Evolutionary conservation across 805 yeast genomes (phyloP), one percentile per base, ranked within the genome.

Genomic region (Suhomyces tanzawaensis): DNA sequence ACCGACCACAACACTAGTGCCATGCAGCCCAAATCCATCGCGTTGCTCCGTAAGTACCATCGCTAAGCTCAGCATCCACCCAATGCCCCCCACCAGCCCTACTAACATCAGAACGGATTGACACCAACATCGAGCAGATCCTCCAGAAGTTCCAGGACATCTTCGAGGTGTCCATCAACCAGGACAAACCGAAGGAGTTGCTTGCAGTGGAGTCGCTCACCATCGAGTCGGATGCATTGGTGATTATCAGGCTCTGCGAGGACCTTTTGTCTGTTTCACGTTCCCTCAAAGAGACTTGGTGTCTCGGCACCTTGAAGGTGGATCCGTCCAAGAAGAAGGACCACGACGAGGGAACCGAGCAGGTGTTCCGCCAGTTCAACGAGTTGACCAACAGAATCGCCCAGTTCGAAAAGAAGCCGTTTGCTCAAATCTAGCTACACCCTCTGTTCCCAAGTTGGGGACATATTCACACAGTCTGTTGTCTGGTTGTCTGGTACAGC

Each of bases 121-220:
- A 78, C 40, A 54, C 71, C 19, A 74, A 71, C 37, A 66, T 76
- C 13, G 79, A 74, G 45, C 72, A 71, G 41, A 58, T 78, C 27
- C 64, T 77, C 21, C 72, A 68, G 39, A 75, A 76, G 49, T 73
- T 74, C 38, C 77, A 73, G 49, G 79, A 74, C 39, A 72, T 76
- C 21, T 61, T 77, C 33, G 78, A 74, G 39, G 66, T 74, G 2
- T 66, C 77, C 12, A 56, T 66, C 26, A 59, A 64, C 21, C 60
- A 60, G 37, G 71, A 63, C 39, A 69, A 69, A 41, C 58, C 72
- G 12, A 59, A 60, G 30, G 74, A 69, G 41, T 46, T 64, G 17
- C 46, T 68, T 24, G 73, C 81, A 0, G 72, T 76, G n/a, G 82
- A 77, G 45, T 69, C 77, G 23, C 57, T 78, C 14, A 77, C 77